These are phyloP conservation scores for Alternaria panax DNA, from an alignment of 2,329 filamentous ascomycete genomes.

Conservation along the genomic window DNA sequence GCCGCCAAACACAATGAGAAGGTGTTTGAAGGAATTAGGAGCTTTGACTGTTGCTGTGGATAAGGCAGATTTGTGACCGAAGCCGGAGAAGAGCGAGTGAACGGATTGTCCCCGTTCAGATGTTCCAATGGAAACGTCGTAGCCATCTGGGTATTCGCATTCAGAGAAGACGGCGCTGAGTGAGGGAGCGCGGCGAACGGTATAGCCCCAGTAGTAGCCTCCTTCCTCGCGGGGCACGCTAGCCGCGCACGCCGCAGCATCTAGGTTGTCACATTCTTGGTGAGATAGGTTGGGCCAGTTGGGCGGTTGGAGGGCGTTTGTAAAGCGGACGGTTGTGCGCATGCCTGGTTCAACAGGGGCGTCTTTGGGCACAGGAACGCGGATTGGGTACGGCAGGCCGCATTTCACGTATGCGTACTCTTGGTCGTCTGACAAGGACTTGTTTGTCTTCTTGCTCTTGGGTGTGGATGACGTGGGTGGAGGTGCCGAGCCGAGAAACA, in stretches of 20 bases:
- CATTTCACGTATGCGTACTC: constrained; percentile 57
- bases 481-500: constrained; percentile 59
- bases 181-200: constrained; percentile 69
- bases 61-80: not conserved
- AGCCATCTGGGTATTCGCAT: constrained; percentile 75
- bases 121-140: constrained; percentile 83
- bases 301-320: constrained; percentile 51
- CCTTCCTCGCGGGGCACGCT: constrained; percentile 73
- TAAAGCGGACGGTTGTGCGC: constrained; percentile 75
- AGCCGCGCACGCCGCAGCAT: constrained; percentile 71
- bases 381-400: constrained; percentile 57
- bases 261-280: constrained; percentile 34
- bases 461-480: constrained; percentile 12
- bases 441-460: constrained; percentile 57
- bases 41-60: constrained; percentile 27
- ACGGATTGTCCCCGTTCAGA: constrained; percentile 74
- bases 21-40: constrained; percentile 66
- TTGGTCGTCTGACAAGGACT: constrained; percentile 11
- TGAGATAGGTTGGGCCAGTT: constrained; percentile 40
- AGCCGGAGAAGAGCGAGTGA: constrained; percentile 41
- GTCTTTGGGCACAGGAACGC: constrained; percentile 59
- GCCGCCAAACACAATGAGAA: constrained; percentile 81
- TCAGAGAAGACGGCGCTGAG: constrained; percentile 81
- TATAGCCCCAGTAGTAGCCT: constrained; percentile 89
- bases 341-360: constrained; percentile 69